Conservation (phyloP, 73 alveolate species). For the Symbiodinium pilosum region DNA sequence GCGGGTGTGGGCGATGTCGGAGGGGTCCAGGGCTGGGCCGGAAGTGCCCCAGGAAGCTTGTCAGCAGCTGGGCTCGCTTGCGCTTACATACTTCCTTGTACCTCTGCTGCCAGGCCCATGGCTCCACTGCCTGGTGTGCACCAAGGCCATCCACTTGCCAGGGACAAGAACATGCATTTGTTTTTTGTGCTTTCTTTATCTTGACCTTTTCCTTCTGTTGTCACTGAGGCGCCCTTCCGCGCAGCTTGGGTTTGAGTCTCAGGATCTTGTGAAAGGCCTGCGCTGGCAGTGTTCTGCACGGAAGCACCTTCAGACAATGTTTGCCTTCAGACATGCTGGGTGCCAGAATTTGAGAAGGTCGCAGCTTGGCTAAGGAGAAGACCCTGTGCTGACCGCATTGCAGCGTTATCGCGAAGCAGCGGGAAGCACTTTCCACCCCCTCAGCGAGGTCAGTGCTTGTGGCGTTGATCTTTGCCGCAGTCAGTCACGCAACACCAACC, state of each 20-base stretch:
- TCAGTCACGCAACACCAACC: too few relatives aligned
- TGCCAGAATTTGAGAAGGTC: too few relatives aligned
- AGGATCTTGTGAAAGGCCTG: too few relatives aligned
- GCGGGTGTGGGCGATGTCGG: background rate
- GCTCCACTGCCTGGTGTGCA: conserved; percentile 94
- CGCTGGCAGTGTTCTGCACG: too few relatives aligned
- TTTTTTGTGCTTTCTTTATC: background rate
- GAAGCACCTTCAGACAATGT: too few relatives aligned
- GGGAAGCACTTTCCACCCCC: conserved; percentile 84
- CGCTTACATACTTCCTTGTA: background rate
- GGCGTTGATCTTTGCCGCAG: too few relatives aligned
- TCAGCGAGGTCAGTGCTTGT: background rate
- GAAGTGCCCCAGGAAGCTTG: background rate
- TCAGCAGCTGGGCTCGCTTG: background rate
- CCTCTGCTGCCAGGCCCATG: conserved; percentile 4
- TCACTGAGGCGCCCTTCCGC: conserved; percentile 13
- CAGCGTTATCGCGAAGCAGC: conserved; percentile 84
- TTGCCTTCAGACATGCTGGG: too few relatives aligned
- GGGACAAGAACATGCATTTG: background rate
- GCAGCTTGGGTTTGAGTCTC: background rate
- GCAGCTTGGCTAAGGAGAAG: conserved; percentile 18
- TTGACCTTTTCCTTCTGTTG: too few relatives aligned
- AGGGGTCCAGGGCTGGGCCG: conserved; percentile 7
- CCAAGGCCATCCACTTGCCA: conserved; percentile 15
- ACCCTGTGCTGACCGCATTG: conserved; percentile 75